Evolutionary conservation across 257 asterid species (phyloP).

Genomic region (Jacaranda copaia): DNA sequence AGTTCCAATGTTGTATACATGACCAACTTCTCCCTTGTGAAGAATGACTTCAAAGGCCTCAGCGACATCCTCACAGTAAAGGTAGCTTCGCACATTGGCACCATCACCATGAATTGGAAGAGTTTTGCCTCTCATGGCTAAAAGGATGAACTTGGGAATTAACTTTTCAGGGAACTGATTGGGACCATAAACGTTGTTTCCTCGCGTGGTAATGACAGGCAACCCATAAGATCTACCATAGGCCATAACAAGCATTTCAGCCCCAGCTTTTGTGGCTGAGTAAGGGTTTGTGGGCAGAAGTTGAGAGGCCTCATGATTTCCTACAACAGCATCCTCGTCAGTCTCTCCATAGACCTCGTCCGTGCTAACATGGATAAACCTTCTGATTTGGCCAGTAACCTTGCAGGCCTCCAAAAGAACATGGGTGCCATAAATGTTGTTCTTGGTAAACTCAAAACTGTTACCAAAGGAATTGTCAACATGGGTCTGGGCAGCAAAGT

Average conservation of each 20-base stretch:
- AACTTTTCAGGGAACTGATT: constrained; percentile 96
- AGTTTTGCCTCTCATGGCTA: constrained; percentile 85
- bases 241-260: constrained; percentile 99
- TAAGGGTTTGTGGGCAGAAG: constrained; percentile 96
- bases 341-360: constrained; percentile 99
- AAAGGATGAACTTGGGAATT: constrained; percentile 91
- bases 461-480: constrained; percentile 96
- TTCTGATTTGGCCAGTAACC: constrained; percentile 92
- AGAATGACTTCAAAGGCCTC: constrained; percentile 95
- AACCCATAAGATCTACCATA: constrained; percentile 93
- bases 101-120: constrained; percentile 99
- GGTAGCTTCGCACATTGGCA: constrained; percentile 89
- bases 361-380: constrained; percentile 99
- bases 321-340: constrained; percentile 95
- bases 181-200: constrained; percentile 94
- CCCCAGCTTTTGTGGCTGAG: constrained; percentile 98
- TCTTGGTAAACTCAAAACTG: constrained; percentile 96
- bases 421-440: constrained; percentile 95
- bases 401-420: constrained; percentile 98
- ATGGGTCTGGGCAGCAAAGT: constrained; percentile 99
- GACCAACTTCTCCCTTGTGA: constrained; percentile 96
- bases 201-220: constrained; percentile 90
- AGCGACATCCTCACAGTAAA: constrained; percentile 95
- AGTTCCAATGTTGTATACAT: constrained; percentile 92
- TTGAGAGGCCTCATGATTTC: constrained; percentile 98